Conservation (phyloP, 495 filamentous ascomycete species). For the Talaromyces wortmannii region DNA sequence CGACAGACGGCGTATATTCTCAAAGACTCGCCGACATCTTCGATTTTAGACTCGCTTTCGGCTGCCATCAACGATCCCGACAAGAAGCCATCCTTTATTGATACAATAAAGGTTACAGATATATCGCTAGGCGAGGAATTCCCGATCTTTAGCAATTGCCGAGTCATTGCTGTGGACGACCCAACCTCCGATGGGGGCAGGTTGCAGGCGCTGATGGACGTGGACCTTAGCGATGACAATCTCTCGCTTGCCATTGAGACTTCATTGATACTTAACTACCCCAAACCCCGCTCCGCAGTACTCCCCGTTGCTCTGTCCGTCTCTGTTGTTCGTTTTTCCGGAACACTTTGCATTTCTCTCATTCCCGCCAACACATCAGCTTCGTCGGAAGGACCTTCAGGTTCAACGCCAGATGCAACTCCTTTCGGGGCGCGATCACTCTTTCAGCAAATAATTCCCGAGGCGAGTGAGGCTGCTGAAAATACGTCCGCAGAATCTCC, state of each 20-base stretch:
- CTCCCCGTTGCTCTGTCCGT: conserved; percentile 88
- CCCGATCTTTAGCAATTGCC: conserved; percentile 97
- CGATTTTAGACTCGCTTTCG: conserved; percentile 90
- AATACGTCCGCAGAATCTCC: conserved; percentile 4
- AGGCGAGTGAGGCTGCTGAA: conserved; percentile 23
- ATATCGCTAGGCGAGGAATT: conserved; percentile 93
- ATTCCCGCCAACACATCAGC: conserved; percentile 54
- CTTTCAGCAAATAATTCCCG: conserved; percentile 21
- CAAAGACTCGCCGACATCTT: conserved; percentile 60
- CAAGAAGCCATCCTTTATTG: conserved; percentile 83
- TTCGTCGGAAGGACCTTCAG: conserved; percentile 7
- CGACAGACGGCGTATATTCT: conserved; percentile 76
- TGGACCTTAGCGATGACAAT: conserved; percentile 85
- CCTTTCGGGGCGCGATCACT: conserved; percentile 6
- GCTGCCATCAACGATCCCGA: conserved; percentile 72
- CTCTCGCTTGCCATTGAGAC: conserved; percentile 93
- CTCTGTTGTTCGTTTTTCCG: conserved; percentile 86
- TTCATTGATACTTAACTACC: conserved; percentile 88
- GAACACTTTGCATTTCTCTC: conserved; percentile 87
- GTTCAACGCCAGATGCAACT: conserved; percentile 3
- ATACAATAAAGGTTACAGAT: conserved; percentile 89
- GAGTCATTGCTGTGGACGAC: conserved; percentile 64
- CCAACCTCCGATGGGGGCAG: conserved; percentile 48
- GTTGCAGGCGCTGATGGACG: conserved; percentile 93
- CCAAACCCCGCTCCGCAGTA: conserved; percentile 81